phyloP scores from a whole-genome alignment of 148 eudicot genomes.

The Nepenthes gracilis region DNA sequence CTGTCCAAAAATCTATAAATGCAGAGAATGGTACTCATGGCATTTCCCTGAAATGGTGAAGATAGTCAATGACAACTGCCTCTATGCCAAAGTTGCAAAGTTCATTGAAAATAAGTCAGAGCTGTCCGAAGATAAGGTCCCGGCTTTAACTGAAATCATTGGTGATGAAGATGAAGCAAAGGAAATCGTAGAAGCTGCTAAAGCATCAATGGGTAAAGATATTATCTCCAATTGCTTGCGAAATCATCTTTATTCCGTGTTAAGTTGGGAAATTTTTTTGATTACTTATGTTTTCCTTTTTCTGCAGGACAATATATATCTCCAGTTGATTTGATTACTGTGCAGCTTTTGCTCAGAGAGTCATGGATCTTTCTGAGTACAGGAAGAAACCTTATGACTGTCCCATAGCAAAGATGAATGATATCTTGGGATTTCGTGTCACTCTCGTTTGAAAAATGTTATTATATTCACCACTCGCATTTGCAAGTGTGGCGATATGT shows the following conservation, averaged over 20 bases:
- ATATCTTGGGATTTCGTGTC: constrained; percentile 15
- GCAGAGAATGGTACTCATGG: constrained; percentile 97
- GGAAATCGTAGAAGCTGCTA: constrained; percentile 91
- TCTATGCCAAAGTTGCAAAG: constrained; percentile 77
- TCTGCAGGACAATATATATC: constrained; percentile 86
- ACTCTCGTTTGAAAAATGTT: no score
- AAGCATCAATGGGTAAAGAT: constrained; percentile 87
- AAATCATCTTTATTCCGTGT: no score
- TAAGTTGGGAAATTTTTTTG: not conserved
- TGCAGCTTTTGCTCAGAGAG: constrained; percentile 87
- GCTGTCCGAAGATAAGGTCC: constrained; percentile 58
- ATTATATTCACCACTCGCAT: no score
- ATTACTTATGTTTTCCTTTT: not conserved
- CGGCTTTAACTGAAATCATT: constrained; percentile 65
- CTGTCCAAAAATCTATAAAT: constrained; percentile 2
- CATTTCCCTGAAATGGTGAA: constrained; percentile 92
- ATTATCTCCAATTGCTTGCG: not conserved
- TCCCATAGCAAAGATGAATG: constrained; percentile 77
- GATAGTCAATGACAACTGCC: constrained; percentile 83
- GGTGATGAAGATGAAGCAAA: constrained; percentile 98
- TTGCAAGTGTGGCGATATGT: no score
- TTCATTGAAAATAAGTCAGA: constrained; percentile 71
- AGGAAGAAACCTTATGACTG: constrained; percentile 83
- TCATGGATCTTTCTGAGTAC: constrained; percentile 88
- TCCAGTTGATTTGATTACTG: constrained; percentile 82